These are phyloP conservation scores for Diddensiella santjacobensis DNA, from an alignment of 805 yeast genomes.

Conservation along the genomic window DNA sequence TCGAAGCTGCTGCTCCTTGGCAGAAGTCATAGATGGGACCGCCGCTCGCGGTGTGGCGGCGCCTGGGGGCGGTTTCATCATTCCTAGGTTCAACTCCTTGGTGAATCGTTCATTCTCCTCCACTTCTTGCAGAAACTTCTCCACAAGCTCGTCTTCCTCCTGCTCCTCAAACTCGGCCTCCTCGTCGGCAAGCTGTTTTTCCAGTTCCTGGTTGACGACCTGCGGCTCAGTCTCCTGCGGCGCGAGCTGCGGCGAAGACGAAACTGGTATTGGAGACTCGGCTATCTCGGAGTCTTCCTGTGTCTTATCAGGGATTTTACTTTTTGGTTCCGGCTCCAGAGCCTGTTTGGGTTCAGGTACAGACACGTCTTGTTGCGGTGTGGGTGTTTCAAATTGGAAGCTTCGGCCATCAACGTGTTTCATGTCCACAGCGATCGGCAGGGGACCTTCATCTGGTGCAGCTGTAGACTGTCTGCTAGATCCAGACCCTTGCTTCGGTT, in stretches of 20 bases:
- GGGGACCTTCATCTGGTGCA: not conserved
- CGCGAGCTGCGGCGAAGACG: not conserved
- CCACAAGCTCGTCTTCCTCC: conserved; percentile 66
- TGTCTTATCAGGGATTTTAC: no score
- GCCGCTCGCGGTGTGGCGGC: conserved; percentile 16
- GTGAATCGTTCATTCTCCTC: conserved; percentile 66
- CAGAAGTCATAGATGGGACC: not conserved
- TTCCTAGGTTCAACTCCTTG: conserved; percentile 33
- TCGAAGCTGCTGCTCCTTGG: conserved; percentile 40
- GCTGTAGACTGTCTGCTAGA: not conserved
- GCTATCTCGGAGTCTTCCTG: not conserved
- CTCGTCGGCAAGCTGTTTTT: conserved; percentile 27
- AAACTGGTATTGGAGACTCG: no score
- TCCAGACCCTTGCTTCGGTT: conserved; percentile 7
- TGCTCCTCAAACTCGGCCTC: conserved; percentile 44
- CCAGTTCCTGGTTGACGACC: conserved; percentile 3
- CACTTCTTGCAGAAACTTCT: conserved; percentile 66
- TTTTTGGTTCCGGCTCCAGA: no score
- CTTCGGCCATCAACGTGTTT: not conserved
- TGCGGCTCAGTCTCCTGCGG: not conserved
- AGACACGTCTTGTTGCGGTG: no score
- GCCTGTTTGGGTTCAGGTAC: no score
- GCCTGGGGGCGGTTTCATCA: no score
- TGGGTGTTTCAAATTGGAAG: no score
- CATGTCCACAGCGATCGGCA: not conserved